These are phyloP conservation scores for Lactifluus subvellereus DNA, from an alignment of 768 basidiomycete genomes.

Conservation along the genomic window DNA sequence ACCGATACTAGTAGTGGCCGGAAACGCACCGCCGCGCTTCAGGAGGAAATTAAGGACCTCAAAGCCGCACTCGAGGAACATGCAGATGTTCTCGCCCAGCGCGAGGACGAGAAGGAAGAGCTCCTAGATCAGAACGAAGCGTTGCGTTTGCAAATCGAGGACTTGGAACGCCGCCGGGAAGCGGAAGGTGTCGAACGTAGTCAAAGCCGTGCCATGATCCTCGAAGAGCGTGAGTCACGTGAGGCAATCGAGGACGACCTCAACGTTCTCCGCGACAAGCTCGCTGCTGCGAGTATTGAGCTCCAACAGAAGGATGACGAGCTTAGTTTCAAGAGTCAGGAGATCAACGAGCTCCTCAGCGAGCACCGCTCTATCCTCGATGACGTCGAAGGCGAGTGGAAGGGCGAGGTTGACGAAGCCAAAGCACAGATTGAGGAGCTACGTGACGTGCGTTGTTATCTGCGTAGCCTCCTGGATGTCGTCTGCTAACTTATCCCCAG, in stretches of 20 bases:
- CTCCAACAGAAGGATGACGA: conserved; percentile 86
- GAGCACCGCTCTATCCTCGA: conserved; percentile 71
- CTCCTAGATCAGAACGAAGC: conserved; percentile 59
- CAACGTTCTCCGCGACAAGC: conserved; percentile 65
- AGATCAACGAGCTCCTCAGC: conserved; percentile 70
- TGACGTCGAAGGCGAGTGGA: conserved; percentile 78
- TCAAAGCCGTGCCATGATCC: conserved; percentile 61
- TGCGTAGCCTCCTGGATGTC: neutral
- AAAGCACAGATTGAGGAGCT: conserved; percentile 75
- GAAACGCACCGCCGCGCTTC: conserved; percentile 50
- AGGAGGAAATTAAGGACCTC: conserved; percentile 59
- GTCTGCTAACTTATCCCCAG: conserved; percentile 33
- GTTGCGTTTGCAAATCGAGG: conserved; percentile 61
- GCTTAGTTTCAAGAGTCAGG: conserved; percentile 66
- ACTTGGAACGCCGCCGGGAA: conserved; percentile 53
- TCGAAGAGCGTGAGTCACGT: conserved; percentile 68
- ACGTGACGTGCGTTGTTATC: conserved; percentile 47
- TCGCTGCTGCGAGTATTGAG: conserved; percentile 77
- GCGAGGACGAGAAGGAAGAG: conserved; percentile 69
- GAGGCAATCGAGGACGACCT: conserved; percentile 77
- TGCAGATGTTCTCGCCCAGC: conserved; percentile 45
- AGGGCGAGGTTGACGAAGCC: conserved; percentile 80
- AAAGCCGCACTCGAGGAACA: conserved; percentile 52
- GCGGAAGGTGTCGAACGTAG: conserved; percentile 64
- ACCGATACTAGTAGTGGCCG: conserved; percentile 38